A percentile compares a stretch with the other conserved stretches of the same genome.
Conservation (phyloP, 306 rosid species). For the Inga leiocalycina region DNA sequence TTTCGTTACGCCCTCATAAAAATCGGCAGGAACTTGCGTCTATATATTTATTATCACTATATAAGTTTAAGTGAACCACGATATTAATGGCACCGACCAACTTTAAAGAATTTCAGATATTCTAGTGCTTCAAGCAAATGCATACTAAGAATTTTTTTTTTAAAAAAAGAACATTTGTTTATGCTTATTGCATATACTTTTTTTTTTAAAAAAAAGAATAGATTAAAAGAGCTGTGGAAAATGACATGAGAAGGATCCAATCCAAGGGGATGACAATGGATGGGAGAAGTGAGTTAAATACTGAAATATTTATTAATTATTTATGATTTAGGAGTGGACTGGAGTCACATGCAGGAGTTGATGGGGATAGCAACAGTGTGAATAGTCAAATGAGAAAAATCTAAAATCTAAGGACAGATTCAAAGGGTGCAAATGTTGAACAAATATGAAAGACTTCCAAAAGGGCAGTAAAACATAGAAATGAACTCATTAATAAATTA, state of each 20-base stretch:
- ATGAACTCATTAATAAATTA: background rate
- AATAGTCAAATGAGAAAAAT: background rate
- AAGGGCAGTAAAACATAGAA: background rate
- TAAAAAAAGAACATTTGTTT: too few species aligned
- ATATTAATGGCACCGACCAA: background rate
- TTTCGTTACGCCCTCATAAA: background rate
- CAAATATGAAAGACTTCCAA: background rate
- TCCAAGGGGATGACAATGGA: too few species aligned
- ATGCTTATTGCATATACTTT: too few species aligned
- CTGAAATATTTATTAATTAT: too few species aligned
- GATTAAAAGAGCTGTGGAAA: too few species aligned
- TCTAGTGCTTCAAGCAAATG: background rate
- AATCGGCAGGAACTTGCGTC: background rate
- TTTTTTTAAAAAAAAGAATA: too few species aligned
- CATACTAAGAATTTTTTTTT: too few species aligned
- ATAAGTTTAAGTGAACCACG: too few species aligned
- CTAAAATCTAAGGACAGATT: background rate
- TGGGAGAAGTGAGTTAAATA: too few species aligned
- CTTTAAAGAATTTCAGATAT: background rate
- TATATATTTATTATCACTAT: too few species aligned
- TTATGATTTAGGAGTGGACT: background rate
- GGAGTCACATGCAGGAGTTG: background rate
- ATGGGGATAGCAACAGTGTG: background rate
- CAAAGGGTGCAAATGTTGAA: background rate
- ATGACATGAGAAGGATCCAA: too few species aligned